phyloP scores from a whole-genome alignment of 2,329 filamentous ascomycete genomes.

The Magnaporthiopsis incrustans region DNA sequence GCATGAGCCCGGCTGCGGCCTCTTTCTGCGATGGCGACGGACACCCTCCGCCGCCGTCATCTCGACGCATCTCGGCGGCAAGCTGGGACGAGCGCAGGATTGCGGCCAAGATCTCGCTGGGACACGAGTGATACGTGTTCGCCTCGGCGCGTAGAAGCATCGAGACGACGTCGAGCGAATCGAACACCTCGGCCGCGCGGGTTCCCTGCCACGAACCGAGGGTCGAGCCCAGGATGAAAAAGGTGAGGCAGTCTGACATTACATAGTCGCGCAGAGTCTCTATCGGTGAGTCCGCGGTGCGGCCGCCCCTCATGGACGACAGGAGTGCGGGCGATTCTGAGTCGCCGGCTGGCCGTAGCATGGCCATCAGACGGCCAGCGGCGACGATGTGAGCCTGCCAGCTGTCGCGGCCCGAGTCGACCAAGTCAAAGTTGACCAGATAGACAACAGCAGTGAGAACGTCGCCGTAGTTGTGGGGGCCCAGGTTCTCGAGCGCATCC shows the following conservation, averaged over 20 bases:
- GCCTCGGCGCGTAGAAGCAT: slow-evolving; percentile 32
- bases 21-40: not conserved
- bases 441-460: slow-evolving; percentile 39
- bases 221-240: slow-evolving; percentile 37
- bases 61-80: slow-evolving; percentile 17
- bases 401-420: slow-evolving; percentile 38
- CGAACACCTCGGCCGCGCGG: slow-evolving; percentile 24
- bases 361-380: slow-evolving; percentile 33
- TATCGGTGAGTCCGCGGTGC: slow-evolving; percentile 17
- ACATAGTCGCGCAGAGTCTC: slow-evolving; percentile 34
- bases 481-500: slow-evolving; percentile 29
- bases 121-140: slow-evolving; percentile 39
- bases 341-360: slow-evolving; percentile 20
- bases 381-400: slow-evolving; percentile 41
- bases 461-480: slow-evolving; percentile 27
- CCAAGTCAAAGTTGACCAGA: slow-evolving; percentile 42
- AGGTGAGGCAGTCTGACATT: slow-evolving; percentile 41
- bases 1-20: not conserved
- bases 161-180: slow-evolving; percentile 26
- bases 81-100: slow-evolving; percentile 34
- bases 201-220: slow-evolving; percentile 21
- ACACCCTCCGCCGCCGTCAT: not conserved
- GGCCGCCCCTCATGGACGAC: too few species aligned
- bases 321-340: too few species aligned
- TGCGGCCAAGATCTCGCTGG: slow-evolving; percentile 34